Percentiles rank a stretch among this genome's conserved stretches.
phyloP scores from a whole-genome alignment of 2,329 filamentous ascomycete genomes.

The Metarhizium album region DNA sequence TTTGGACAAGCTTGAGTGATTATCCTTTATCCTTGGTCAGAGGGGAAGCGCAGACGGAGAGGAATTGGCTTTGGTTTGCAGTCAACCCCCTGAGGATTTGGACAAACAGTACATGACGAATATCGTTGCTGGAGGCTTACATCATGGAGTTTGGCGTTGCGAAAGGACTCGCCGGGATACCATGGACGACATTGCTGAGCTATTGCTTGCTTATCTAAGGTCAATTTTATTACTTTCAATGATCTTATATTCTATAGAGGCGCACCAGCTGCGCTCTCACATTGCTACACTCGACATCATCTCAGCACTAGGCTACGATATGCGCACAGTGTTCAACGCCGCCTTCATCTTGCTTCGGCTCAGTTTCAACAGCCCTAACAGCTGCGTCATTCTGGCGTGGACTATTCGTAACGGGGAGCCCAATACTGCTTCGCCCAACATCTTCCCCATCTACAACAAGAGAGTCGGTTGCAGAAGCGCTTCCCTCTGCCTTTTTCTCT shows the following conservation, averaged over 20 bases:
- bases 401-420: background rate
- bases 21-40: background rate
- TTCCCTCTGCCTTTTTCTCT: background rate
- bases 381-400: background rate
- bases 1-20: conserved; percentile 84
- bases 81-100: background rate
- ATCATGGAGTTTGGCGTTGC: background rate
- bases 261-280: background rate
- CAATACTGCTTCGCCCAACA: background rate
- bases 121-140: background rate
- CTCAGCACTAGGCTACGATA: background rate
- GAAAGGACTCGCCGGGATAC: background rate
- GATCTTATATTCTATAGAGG: background rate
- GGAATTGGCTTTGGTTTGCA: background rate
- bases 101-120: background rate
- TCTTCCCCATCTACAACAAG: background rate
- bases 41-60: background rate
- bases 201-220: background rate
- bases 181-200: background rate
- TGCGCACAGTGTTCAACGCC: background rate
- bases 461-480: background rate
- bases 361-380: background rate
- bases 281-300: background rate
- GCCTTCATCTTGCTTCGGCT: background rate
- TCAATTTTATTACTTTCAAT: background rate